A percentile compares a stretch with the other conserved stretches of the same genome.
Conservation (phyloP, 306 rosid genomes). For the Erythrophleum fordii region DNA sequence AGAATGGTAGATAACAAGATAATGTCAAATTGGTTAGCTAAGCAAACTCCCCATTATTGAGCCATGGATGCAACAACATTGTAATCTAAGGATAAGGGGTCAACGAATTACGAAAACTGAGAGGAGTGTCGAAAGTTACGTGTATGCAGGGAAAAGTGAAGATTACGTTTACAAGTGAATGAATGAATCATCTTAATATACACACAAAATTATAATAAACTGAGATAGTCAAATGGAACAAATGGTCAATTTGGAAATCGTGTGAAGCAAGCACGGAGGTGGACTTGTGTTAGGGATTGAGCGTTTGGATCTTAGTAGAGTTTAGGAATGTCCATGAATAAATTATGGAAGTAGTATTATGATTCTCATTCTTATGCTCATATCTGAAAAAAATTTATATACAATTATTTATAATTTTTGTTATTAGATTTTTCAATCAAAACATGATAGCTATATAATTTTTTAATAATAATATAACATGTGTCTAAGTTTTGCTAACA, state of each 20-base stretch:
- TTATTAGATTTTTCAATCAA: no score
- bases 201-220: not conserved
- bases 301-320: not conserved
- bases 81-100: not conserved
- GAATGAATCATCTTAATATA: not conserved
- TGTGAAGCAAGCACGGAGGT: not conserved
- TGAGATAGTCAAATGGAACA: not conserved
- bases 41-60: slow-evolving; percentile 23
- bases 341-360: not conserved
- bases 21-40: slow-evolving; percentile 25
- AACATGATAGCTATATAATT: no score
- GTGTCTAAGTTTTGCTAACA: no score
- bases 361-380: not conserved
- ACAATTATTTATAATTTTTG: no score
- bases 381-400: no score
- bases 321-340: not conserved
- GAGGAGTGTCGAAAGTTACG: not conserved
- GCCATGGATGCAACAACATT: not conserved
- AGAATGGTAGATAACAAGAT: not conserved
- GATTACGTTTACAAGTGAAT: not conserved
- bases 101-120: not conserved
- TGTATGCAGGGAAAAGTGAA: not conserved
- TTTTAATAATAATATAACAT: no score
- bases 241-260: not conserved
- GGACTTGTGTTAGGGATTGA: not conserved